Evolutionary conservation across 306 rosid genomes (phyloP).

Genomic region (Rosa persica): DNA sequence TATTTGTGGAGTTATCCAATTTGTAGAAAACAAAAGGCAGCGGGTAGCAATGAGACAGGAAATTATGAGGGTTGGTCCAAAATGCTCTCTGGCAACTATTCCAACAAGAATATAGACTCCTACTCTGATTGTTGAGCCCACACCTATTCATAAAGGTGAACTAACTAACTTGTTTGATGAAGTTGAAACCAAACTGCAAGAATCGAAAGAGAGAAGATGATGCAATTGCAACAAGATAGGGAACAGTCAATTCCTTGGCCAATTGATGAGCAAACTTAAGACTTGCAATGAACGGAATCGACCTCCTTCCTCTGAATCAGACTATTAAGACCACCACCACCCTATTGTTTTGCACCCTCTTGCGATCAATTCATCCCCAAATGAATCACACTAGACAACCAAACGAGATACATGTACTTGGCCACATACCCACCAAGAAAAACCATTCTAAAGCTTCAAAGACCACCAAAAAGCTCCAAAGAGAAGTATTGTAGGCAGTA

Average conservation of each 20-base stretch:
- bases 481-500: neutral
- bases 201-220: too few relatives aligned
- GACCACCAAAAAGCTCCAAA: neutral
- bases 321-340: slow-evolving; percentile 41
- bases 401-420: neutral
- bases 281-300: slow-evolving; percentile 49
- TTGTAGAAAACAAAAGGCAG: slow-evolving; percentile 11
- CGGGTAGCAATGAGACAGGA: slow-evolving; percentile 87
- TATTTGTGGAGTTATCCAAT: slow-evolving; percentile 77
- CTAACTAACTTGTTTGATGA: too few relatives aligned
- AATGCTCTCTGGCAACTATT: slow-evolving; percentile 86
- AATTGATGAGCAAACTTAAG: slow-evolving; percentile 47
- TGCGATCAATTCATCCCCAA: too few relatives aligned
- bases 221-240: slow-evolving; percentile 70
- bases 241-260: slow-evolving; percentile 79
- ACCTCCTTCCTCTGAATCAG: slow-evolving; percentile 72
- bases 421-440: neutral
- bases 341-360: slow-evolving; percentile 11
- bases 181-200: too few relatives aligned
- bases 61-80: slow-evolving; percentile 82
- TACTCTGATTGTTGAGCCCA: slow-evolving; percentile 93
- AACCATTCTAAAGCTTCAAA: too few relatives aligned
- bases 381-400: neutral
- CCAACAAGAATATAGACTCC: slow-evolving; percentile 98
- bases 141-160: too few relatives aligned